Percentiles rank a stretch among this genome's conserved stretches.
These are phyloP conservation scores for Solanum commersonii DNA, from an alignment of 257 asterid genomes.

Conservation along the genomic window DNA sequence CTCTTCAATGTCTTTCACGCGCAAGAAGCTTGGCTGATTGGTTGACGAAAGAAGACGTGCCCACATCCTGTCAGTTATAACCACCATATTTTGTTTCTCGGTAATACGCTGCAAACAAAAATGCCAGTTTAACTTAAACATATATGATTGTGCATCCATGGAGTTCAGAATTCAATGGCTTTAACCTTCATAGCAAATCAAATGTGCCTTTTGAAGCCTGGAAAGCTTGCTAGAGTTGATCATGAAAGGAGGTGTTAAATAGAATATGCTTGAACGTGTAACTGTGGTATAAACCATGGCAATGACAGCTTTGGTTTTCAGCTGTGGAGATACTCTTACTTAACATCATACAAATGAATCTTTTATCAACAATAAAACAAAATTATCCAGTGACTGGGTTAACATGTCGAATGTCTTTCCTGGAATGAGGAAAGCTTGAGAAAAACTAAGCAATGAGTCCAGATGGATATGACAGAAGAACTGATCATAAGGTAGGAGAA, in stretches of 20 bases:
- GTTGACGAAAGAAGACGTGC: constrained; percentile 71
- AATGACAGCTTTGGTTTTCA: not conserved
- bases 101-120: constrained; percentile 44
- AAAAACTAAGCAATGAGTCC: not conserved
- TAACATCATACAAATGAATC: not conserved
- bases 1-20: constrained; percentile 19
- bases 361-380: not conserved
- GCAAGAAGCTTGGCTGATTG: constrained; percentile 59
- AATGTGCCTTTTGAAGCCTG: not conserved
- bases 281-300: not conserved
- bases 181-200: not conserved
- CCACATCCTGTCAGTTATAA: constrained; percentile 73
- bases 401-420: not conserved
- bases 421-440: not conserved
- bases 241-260: not conserved
- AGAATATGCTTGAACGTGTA: not conserved
- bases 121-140: not conserved
- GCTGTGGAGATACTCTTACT: not conserved
- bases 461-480: not conserved
- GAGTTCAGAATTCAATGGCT: not conserved
- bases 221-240: not conserved
- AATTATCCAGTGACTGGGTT: not conserved
- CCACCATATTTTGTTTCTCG: constrained; percentile 50
- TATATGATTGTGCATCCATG: not conserved
- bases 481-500: not conserved